Conservation (phyloP, 345 rosid species). For the Eucalyptus viminalis region DNA sequence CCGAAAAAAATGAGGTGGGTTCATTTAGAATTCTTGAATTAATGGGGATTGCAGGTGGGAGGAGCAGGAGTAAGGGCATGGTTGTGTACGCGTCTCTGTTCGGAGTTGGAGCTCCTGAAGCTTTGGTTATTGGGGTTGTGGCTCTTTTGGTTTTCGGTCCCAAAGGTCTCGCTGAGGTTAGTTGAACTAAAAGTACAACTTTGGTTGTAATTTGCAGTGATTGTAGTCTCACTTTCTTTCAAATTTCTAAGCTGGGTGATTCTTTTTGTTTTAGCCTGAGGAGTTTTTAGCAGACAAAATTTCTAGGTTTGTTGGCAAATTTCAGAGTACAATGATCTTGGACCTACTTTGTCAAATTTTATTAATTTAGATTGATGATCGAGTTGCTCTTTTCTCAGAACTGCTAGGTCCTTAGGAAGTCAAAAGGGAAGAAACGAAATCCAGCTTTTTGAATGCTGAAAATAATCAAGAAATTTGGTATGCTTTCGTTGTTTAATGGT, state of each 20-base stretch:
- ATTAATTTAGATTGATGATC: not conserved
- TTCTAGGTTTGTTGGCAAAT: not conserved
- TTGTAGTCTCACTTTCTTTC: not conserved
- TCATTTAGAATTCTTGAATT: not conserved
- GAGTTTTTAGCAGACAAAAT: not conserved
- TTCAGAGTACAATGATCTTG: not conserved
- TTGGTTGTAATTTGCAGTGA: not conserved
- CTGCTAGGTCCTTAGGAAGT: not conserved
- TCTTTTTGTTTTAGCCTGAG: not conserved
- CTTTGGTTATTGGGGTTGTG: constrained; percentile 94
- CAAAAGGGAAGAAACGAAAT: not conserved
- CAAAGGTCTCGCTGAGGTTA: constrained; percentile 97
- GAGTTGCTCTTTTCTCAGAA: not conserved
- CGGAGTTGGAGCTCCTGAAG: constrained; percentile 99
- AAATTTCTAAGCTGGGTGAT: not conserved
- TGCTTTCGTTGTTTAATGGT: not conserved
- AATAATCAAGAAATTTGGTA: not conserved
- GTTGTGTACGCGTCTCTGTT: constrained; percentile 67
- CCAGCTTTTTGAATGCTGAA: not conserved
- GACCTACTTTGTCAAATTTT: not conserved
- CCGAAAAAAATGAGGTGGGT: not conserved
- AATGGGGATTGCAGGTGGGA: constrained; percentile 40
- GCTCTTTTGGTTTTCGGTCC: constrained; percentile 98
- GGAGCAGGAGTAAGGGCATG: constrained; percentile 23
- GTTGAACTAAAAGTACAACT: not conserved